phyloP scores from a whole-genome alignment of 352 stramenopile genomes.

The Globisporangium heterothallicum region DNA sequence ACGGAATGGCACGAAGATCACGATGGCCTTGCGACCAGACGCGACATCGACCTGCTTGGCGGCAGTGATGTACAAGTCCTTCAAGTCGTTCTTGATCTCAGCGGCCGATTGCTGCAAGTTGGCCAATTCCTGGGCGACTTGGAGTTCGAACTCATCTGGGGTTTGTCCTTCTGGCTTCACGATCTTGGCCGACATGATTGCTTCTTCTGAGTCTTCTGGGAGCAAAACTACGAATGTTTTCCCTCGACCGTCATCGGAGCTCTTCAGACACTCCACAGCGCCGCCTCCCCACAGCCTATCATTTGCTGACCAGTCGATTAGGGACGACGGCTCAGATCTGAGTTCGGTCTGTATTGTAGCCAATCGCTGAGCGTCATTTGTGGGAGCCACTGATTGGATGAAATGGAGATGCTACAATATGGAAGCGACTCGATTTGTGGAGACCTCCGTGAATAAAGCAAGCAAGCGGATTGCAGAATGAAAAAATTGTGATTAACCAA shows the following conservation, averaged over 20 bases:
- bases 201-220: slow-evolving; percentile 30
- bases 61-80: slow-evolving; percentile 98
- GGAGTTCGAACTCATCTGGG: slow-evolving; percentile 85
- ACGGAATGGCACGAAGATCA: slow-evolving; percentile 99
- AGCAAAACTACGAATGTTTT: slow-evolving; percentile 43
- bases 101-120: slow-evolving; percentile 91
- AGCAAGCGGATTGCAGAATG: too few relatives aligned
- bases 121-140: slow-evolving; percentile 83
- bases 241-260: neutral
- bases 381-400: neutral
- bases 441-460: too few relatives aligned
- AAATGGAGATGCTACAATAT: neutral
- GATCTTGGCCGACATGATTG: slow-evolving; percentile 78
- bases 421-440: too few relatives aligned
- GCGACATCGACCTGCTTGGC: slow-evolving; percentile 98
- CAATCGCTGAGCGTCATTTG: neutral
- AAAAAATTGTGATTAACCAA: too few relatives aligned
- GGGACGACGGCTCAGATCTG: neutral
- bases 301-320: neutral
- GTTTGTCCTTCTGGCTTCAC: slow-evolving; percentile 83
- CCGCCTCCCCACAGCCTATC: neutral
- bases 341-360: neutral
- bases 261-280: neutral
- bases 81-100: slow-evolving; percentile 97
- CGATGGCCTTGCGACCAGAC: slow-evolving; percentile 95